Evolutionary conservation across 148 eudicot genomes (phyloP), one percentile per base, ranked within the genome.

Genomic region (Rhododendron kiyosumense): DNA sequence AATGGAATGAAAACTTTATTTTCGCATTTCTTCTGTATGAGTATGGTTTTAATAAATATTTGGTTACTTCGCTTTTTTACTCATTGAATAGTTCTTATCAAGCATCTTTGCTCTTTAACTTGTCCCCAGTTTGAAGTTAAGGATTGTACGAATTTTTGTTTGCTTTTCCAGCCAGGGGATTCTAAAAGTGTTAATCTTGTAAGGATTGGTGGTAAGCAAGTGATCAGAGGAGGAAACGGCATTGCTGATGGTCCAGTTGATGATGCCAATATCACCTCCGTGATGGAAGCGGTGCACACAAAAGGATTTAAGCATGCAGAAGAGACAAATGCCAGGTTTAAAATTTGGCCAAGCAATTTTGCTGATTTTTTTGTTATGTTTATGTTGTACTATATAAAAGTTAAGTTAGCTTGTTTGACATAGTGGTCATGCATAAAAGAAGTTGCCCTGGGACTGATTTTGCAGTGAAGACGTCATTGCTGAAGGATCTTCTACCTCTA

Each of bases 141-240:
- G 77, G 78, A 54, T 78, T 26, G 24, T 36, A 28, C 17, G 0
- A 73, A 52, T 73, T 81, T 61, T 81, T 51, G 38, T 89, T 88
- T 79, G 45, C 84, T 87, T 90, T 82, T 54, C 82, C 89, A 97
- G 98, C 99, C 99, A 86, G 99, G 99, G 89, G 99, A 97, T 87
- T 88, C 92, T 46, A 97, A 92, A 93, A 90, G 89, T 91, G 98
- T 97, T 84, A 91, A 91, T 78, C 94, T 97, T 85, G 94, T 97
- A 88, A 87, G 89, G 63, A 97, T 97, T 91, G 95, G 96, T 51
- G 99, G 99, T 46, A 91, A 89, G 77, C 91, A 90, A 87, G 85
- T 91, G 77, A 97, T 97, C 78, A 90, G 91, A 88, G 99, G 99
- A 48, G 99, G 99, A 84, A 94, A 94, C 88, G 86, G 85, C 83